Evolutionary conservation across 2,329 filamentous ascomycete genomes (phyloP).

Genomic region (Aspergillus fischeri): DNA sequence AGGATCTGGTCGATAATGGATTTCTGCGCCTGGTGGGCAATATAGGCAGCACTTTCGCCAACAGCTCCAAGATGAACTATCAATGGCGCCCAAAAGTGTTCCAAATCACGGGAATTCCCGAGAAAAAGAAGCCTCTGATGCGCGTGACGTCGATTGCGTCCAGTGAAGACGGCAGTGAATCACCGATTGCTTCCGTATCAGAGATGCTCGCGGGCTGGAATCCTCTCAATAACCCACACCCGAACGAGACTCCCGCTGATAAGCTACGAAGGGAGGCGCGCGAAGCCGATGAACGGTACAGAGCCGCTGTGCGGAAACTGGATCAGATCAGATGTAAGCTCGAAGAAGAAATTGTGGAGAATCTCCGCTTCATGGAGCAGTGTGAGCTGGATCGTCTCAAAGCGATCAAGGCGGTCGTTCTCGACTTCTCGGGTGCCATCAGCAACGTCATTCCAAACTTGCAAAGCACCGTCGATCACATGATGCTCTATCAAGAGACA

Average conservation of each 20-base stretch:
- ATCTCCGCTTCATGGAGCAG: slow-evolving; percentile 93
- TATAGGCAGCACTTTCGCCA: slow-evolving; percentile 91
- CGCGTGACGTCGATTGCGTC: slow-evolving; percentile 71
- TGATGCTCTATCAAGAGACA: slow-evolving; percentile 99
- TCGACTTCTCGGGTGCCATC: slow-evolving; percentile 95
- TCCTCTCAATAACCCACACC: slow-evolving; percentile 79
- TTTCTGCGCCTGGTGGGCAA: slow-evolving; percentile 89
- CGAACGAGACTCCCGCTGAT: slow-evolving; percentile 89
- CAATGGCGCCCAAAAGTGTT: slow-evolving; percentile 95
- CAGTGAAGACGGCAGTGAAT: slow-evolving; percentile 62
- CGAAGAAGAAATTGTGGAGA: slow-evolving; percentile 91
- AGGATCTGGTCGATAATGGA: slow-evolving; percentile 81
- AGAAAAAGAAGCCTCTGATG: slow-evolving; percentile 72
- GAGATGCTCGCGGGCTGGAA: slow-evolving; percentile 94
- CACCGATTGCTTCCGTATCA: slow-evolving; percentile 76
- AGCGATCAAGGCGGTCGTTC: slow-evolving; percentile 95
- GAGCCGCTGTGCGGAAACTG: slow-evolving; percentile 75
- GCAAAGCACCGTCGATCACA: slow-evolving; percentile 93
- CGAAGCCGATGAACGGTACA: slow-evolving; percentile 92
- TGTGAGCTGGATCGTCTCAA: slow-evolving; percentile 95
- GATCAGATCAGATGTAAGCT: slow-evolving; percentile 88
- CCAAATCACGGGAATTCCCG: slow-evolving; percentile 77
- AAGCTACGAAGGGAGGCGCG: slow-evolving; percentile 81
- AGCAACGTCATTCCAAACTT: slow-evolving; percentile 96
- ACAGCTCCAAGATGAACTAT: slow-evolving; percentile 95